Evolutionary conservation across 2,329 filamentous ascomycete genomes (phyloP).

Genomic region (Nakataea oryzae): DNA sequence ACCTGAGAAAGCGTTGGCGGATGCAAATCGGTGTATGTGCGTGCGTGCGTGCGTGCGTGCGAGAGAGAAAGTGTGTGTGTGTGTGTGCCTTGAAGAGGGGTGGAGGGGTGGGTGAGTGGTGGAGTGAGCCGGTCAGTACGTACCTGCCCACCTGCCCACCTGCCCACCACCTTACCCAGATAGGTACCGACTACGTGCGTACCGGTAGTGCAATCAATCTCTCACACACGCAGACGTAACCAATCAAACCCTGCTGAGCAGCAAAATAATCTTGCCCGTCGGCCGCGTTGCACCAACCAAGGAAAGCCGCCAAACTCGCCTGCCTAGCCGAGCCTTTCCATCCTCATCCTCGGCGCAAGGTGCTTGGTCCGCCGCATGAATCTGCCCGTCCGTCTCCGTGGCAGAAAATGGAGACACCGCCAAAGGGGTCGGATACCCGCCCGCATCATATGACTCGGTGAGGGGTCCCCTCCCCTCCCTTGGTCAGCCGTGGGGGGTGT

Average conservation of each 20-base stretch:
- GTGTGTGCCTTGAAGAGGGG: no score
- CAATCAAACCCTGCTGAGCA: no score
- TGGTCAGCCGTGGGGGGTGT: not conserved
- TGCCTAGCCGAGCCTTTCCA: not conserved
- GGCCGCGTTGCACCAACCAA: not conserved
- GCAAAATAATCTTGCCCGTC: no score
- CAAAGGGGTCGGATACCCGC: not conserved
- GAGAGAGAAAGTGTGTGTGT: not conserved
- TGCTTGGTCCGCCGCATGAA: not conserved
- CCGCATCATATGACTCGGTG: conserved; percentile 1
- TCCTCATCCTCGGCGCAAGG: no score
- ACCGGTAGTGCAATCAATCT: not conserved
- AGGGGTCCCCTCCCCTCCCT: not conserved
- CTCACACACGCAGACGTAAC: no score
- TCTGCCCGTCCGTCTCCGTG: not conserved
- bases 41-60: no score
- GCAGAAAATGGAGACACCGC: not conserved
- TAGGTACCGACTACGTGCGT: not conserved
- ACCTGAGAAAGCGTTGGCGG: not conserved
- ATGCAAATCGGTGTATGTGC: no score
- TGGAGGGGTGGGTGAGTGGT: no score
- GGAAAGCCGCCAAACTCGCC: not conserved
- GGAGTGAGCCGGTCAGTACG: not conserved
- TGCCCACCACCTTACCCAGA: no score
- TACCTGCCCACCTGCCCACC: no score